Percentiles rank a stretch among this genome's conserved stretches.
Evolutionary conservation across 2,329 filamentous ascomycete species (phyloP).

Genomic region (Colletotrichum coccodes): DNA sequence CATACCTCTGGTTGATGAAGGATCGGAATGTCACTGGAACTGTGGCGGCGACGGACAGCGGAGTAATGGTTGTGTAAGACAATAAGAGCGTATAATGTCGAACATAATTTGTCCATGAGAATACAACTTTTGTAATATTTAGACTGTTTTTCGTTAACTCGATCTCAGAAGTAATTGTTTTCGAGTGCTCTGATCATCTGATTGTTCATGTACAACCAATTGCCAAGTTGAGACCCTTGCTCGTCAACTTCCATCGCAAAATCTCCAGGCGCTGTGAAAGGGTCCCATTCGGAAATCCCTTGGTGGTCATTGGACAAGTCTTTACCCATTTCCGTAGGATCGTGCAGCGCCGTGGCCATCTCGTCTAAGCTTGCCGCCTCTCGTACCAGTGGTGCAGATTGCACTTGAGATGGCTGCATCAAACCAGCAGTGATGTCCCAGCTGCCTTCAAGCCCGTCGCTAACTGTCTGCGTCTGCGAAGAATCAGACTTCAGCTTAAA

Average conservation of each 20-base stretch:
- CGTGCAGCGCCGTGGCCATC: neutral
- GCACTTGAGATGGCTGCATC: neutral
- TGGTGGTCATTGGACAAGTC: neutral
- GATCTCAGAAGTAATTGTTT: slow-evolving; percentile 12
- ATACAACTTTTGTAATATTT: no score
- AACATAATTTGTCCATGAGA: no score
- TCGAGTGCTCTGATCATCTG: slow-evolving; percentile 35
- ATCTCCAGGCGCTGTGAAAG: slow-evolving; percentile 5
- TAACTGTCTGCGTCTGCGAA: neutral
- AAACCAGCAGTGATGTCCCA: neutral
- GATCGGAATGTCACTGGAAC: slow-evolving; percentile 20
- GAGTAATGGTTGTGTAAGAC: neutral
- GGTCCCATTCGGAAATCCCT: neutral
- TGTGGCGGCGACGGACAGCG: slow-evolving; percentile 9
- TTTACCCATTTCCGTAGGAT: neutral
- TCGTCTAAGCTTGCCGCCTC: neutral
- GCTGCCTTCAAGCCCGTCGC: no score
- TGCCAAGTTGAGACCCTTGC: slow-evolving; percentile 30
- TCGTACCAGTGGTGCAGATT: neutral
- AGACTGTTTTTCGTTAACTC: neutral
- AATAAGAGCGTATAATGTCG: neutral
- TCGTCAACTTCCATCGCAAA: slow-evolving; percentile 32
- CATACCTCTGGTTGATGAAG: slow-evolving; percentile 21
- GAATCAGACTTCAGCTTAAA: slow-evolving; percentile 31
- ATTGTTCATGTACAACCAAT: slow-evolving; percentile 35